Evolutionary conservation across 2,329 filamentous ascomycete genomes (phyloP).

Genomic region (Pseudocercospora crystallina): DNA sequence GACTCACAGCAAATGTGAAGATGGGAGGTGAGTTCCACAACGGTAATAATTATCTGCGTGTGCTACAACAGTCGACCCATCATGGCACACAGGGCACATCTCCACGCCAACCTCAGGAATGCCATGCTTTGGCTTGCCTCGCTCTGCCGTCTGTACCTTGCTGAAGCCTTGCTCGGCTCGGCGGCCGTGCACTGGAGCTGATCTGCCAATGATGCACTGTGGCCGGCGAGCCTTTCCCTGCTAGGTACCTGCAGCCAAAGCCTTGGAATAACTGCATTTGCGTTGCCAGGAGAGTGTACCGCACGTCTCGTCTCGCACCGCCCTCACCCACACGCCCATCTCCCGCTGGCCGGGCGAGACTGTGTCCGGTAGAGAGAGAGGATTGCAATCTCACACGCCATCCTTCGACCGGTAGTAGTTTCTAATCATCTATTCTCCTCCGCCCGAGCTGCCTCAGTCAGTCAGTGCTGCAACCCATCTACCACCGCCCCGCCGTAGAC

Average conservation of each 20-base stretch:
- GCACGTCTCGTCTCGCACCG: background rate
- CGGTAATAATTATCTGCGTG: conserved; percentile 3
- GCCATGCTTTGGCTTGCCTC: conserved; percentile 1
- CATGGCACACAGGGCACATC: conserved; percentile 11
- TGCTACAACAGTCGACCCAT: too few species aligned
- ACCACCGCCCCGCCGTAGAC: background rate
- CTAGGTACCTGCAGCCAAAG: conserved; percentile 23
- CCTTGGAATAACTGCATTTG: conserved; percentile 16
- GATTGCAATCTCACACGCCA: conserved; percentile 8
- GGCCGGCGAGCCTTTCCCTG: conserved; percentile 25
- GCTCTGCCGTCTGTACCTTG: conserved; percentile 11
- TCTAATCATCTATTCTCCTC: background rate
- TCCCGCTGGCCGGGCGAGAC: conserved; percentile 1
- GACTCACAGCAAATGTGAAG: conserved; percentile 8
- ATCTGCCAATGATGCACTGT: conserved; percentile 25
- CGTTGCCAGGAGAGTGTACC: conserved; percentile 21
- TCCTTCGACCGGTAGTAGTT: background rate
- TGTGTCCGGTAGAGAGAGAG: conserved; percentile 3
- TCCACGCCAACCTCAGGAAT: conserved; percentile 22
- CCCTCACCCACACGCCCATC: background rate
- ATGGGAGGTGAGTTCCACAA: too few species aligned
- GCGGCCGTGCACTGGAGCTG: conserved; percentile 18
- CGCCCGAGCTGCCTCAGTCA: background rate
- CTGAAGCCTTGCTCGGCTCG: conserved; percentile 28
- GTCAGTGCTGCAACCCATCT: background rate